A percentile compares a stretch with the other conserved stretches of the same genome.
These are phyloP conservation scores for Fusarium robinianum DNA, from an alignment of 2,329 filamentous ascomycete species.

Conservation along the genomic window DNA sequence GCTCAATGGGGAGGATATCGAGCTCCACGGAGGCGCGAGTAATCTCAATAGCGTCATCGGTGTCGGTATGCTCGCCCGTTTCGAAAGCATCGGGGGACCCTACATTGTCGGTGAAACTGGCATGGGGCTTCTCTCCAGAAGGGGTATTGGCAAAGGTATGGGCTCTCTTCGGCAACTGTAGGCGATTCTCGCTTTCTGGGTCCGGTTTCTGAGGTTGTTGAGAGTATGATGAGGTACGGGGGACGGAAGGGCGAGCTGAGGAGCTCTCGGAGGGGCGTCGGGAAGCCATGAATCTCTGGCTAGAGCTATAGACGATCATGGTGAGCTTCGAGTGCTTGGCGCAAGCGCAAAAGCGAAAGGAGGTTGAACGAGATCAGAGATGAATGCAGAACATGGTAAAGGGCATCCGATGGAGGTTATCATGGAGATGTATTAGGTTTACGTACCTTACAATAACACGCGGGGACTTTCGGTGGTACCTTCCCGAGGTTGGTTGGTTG, in stretches of 20 bases:
- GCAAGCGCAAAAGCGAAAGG: not conserved
- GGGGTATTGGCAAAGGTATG: slow-evolving; percentile 52
- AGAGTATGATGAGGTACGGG: slow-evolving; percentile 40
- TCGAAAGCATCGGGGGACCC: slow-evolving; percentile 56
- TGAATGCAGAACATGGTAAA: slow-evolving; percentile 2
- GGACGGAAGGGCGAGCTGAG: slow-evolving; percentile 38
- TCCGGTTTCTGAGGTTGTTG: slow-evolving; percentile 27
- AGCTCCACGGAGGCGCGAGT: slow-evolving; percentile 69
- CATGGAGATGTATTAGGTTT: no score
- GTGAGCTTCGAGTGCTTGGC: slow-evolving; percentile 28
- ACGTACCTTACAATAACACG: no score
- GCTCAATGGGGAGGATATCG: slow-evolving; percentile 91
- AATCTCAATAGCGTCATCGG: slow-evolving; percentile 52
- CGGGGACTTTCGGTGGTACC: no score
- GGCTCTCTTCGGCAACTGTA: slow-evolving; percentile 48
- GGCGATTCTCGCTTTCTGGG: slow-evolving; percentile 39
- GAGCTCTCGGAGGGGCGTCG: slow-evolving; percentile 36
- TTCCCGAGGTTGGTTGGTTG: no score
- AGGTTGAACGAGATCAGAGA: not conserved
- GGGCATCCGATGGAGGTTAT: no score
- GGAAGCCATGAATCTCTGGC: slow-evolving; percentile 42
- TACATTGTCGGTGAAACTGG: slow-evolving; percentile 30
- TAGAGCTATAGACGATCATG: slow-evolving; percentile 37
- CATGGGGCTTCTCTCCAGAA: slow-evolving; percentile 32
- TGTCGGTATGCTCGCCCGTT: slow-evolving; percentile 46